Conservation (phyloP, 495 filamentous ascomycete genomes). For the Bryoglossum gracile region DNA sequence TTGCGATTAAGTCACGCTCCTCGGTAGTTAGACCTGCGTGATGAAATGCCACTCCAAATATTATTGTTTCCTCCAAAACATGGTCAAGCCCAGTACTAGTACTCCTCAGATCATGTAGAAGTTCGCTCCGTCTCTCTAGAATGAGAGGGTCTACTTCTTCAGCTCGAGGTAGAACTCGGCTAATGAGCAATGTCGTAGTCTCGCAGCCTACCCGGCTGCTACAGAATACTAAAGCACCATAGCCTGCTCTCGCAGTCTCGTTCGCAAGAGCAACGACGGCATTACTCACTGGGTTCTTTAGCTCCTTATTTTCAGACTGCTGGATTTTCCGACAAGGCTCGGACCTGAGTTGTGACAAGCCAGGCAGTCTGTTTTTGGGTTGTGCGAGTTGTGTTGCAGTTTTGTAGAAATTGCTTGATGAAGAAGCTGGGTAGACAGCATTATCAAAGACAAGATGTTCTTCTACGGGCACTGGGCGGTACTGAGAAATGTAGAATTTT, state of each 20-base stretch:
- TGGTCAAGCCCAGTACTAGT: constrained; percentile 61
- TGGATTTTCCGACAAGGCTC: constrained; percentile 44
- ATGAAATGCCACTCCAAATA: constrained; percentile 68
- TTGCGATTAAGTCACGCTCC: constrained; percentile 68
- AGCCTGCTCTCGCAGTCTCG: constrained; percentile 58
- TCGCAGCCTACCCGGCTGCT: constrained; percentile 60
- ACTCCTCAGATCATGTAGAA: constrained; percentile 62
- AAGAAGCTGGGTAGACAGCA: constrained; percentile 57
- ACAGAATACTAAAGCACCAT: constrained; percentile 72
- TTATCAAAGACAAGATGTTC: constrained; percentile 74
- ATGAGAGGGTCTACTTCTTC: constrained; percentile 38
- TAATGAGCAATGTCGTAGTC: constrained; percentile 54
- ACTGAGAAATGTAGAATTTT: constrained; percentile 64
- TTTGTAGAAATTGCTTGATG: constrained; percentile 54
- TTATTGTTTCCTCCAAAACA: constrained; percentile 55
- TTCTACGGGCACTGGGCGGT: constrained; percentile 66
- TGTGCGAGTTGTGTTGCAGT: constrained; percentile 46
- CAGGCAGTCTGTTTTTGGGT: too few relatives aligned
- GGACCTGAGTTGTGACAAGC: constrained; percentile 24
- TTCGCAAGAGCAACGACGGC: constrained; percentile 61
- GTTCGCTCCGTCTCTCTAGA: constrained; percentile 53
- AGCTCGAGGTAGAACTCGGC: constrained; percentile 49
- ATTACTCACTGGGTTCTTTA: constrained; percentile 58
- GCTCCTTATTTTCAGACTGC: constrained; percentile 49
- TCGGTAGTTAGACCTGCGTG: constrained; percentile 76